Base-by-base conservation (phyloP, 768 basidiomycete species). In the Amanita pseudoporphyria region DNA sequence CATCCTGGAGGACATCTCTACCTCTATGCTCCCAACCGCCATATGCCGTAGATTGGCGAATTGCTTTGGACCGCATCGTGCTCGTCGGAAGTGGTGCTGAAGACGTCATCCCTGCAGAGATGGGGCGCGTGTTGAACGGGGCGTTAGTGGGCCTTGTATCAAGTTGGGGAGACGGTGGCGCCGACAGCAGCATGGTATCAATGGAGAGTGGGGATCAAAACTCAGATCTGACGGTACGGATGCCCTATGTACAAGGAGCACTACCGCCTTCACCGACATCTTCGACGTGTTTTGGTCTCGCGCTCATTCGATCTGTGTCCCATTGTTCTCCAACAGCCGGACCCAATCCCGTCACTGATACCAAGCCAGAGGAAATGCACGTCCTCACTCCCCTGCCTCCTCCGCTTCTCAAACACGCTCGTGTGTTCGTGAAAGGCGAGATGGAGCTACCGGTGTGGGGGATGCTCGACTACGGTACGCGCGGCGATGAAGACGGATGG, bases 381-480 rank as follows among this genome's bases (percentile, higher is more conserved):
- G 56, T 96, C n/a, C 68, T 96, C 31, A 91, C 93, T 0, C 90
- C 94, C 0, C 53, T 92, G 1, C 79, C 83, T 0, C 64, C 75
- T 0, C 47, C 59, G 0, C 36, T 71, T 1, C 70, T 95, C 2
- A 37, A 44, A 14, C 43, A 33, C 19, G 66, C 59, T 2, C 60
- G 77, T 3, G 67, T 79, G 14, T 58, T 95, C 3, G 80, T 95
- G 40, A 92, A 87, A 62, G 93, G 93, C 6, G 90, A 92, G 60
- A 70, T 93, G 58, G 91, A 94, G 62, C 65, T 96, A 0, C 93
- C 93, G 0, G 69, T 92, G 0, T 86, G 85, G 81, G 91, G 85
- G 0, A 79, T 91, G 82, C 68, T 96, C 44, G 91, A 94, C 46
- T 57, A 57, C 47, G 53, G 47, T 14, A 51, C 28, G 28, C 47